Evolutionary conservation across 352 stramenopile species (phyloP).

Genomic region (Pythium folliculosum): DNA sequence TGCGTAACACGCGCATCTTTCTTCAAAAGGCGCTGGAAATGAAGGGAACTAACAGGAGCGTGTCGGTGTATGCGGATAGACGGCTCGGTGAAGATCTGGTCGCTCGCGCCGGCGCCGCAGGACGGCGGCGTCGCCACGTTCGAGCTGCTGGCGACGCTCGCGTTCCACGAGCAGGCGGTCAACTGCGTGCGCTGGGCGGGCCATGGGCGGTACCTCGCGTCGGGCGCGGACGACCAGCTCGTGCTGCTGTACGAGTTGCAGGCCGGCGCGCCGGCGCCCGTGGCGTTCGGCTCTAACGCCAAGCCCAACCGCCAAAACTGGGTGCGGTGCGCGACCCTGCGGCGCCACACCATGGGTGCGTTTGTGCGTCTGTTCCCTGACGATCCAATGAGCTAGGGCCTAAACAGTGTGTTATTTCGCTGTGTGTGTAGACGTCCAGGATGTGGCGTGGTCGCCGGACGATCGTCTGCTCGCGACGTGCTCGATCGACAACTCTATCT

Average conservation of each 20-base stretch:
- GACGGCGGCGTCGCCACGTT: constrained; percentile 63
- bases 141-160: constrained; percentile 78
- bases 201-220: constrained; percentile 80
- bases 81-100: constrained; percentile 87
- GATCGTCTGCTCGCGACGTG: constrained; percentile 87
- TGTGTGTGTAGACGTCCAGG: constrained; percentile 68
- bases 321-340: constrained; percentile 75
- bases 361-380: background rate
- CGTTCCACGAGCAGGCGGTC: constrained; percentile 83
- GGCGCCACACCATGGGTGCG: constrained; percentile 84
- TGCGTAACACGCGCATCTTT: constrained; percentile 23
- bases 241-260: constrained; percentile 86
- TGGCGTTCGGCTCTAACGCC: constrained; percentile 80
- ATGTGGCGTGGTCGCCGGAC: constrained; percentile 86
- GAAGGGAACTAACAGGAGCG: background rate
- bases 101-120: constrained; percentile 34
- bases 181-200: constrained; percentile 86
- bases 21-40: background rate
- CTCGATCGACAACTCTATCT: constrained; percentile 88
- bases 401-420: background rate
- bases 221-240: constrained; percentile 81
- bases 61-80: constrained; percentile 31
- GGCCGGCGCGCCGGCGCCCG: constrained; percentile 51
- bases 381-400: too few species aligned
- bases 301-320: constrained; percentile 86